Evolutionary conservation across 2,329 filamentous ascomycete genomes (phyloP).

Genomic region (Aureobasidium zeae): DNA sequence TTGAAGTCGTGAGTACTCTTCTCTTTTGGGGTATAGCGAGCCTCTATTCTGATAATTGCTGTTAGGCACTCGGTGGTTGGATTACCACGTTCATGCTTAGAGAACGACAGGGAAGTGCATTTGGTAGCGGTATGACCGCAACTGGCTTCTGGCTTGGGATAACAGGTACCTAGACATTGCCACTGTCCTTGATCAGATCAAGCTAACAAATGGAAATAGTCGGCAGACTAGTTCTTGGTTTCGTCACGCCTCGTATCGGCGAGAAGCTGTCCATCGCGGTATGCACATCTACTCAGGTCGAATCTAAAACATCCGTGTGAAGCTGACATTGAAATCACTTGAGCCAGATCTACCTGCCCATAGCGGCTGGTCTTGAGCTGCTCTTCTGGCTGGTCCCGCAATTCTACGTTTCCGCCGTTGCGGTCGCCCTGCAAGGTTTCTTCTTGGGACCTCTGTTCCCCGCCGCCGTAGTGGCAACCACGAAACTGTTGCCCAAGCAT

Average conservation of each 20-base stretch:
- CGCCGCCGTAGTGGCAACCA: constrained; percentile 61
- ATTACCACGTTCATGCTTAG: constrained; percentile 81
- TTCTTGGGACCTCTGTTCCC: constrained; percentile 75
- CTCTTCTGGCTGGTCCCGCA: constrained; percentile 74
- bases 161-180: constrained; percentile 43
- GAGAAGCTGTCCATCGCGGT: constrained; percentile 52
- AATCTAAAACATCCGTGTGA: not conserved
- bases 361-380: constrained; percentile 56
- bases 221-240: constrained; percentile 63
- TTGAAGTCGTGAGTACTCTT: constrained; percentile 75
- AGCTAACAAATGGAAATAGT: constrained; percentile 27
- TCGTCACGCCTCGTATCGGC: constrained; percentile 63
- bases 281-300: constrained; percentile 19
- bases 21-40: no score
- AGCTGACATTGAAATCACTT: not conserved
- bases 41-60: not conserved
- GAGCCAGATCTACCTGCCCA: constrained; percentile 50
- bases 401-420: constrained; percentile 63
- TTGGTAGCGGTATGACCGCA: constrained; percentile 63
- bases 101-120: constrained; percentile 58
- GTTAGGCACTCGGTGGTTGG: constrained; percentile 52
- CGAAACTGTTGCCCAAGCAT: constrained; percentile 62
- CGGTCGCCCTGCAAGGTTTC: constrained; percentile 65
- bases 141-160: constrained; percentile 81
- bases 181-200: no score